phyloP scores from a whole-genome alignment of 148 eudicot genomes.

The Rhododendron simsii region DNA sequence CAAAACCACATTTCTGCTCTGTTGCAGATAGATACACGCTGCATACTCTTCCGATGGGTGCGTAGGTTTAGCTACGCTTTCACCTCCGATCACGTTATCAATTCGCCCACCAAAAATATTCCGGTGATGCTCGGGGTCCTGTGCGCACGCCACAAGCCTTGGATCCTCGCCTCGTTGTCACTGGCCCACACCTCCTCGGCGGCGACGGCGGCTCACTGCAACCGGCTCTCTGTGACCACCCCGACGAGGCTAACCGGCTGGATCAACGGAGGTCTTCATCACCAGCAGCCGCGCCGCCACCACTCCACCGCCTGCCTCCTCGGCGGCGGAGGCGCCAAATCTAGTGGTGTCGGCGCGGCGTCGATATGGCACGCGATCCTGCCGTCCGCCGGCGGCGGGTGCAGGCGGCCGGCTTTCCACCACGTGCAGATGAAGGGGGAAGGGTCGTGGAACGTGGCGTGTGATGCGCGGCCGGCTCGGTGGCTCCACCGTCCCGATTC shows the following conservation, averaged over 20 bases:
- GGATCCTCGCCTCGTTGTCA: slow-evolving; percentile 37
- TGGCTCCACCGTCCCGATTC: slow-evolving; percentile 61
- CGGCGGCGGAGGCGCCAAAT: neutral
- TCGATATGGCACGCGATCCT: slow-evolving; percentile 50
- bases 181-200: slow-evolving; percentile 17
- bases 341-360: slow-evolving; percentile 11
- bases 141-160: slow-evolving; percentile 58
- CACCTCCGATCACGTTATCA: neutral
- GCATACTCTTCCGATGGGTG: neutral
- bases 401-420: slow-evolving; percentile 31
- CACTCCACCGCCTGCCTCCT: slow-evolving; percentile 12
- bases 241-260: neutral
- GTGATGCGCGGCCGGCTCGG: slow-evolving; percentile 73
- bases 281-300: neutral
- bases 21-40: neutral
- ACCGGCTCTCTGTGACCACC: slow-evolving; percentile 14
- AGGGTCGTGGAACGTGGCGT: slow-evolving; percentile 82
- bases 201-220: neutral
- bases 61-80: neutral
- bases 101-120: neutral
- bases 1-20: neutral
- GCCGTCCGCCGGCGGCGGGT: slow-evolving; percentile 18
- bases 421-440: slow-evolving; percentile 46
- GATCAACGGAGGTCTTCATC: neutral
- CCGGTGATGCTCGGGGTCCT: slow-evolving; percentile 65